Base-by-base conservation (phyloP, 805 yeast species). In the Kurtzmaniella fragi region DNA sequence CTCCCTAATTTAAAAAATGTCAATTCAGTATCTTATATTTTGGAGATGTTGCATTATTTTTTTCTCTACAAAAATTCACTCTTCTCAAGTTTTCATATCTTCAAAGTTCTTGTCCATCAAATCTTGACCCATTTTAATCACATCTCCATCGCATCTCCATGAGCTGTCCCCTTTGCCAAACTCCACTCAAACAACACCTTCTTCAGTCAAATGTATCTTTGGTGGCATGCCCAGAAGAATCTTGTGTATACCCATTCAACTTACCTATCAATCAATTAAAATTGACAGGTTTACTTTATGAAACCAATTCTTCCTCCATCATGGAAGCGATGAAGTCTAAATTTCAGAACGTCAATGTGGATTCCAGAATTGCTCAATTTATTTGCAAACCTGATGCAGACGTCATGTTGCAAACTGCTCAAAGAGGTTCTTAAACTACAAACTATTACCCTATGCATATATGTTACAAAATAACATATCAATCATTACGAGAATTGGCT, bases 241-340 rank as follows among this genome's bases (percentile, higher is more conserved):
- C 32, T 3, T 63, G 69, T 36, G 50, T 62, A 1, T 63, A 48
- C 42, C 69, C 69, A 5, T 61, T 62, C 44, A 60, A 63, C 35
- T 37, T 63, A 42, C 38, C 57, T 28, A 50, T 57, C 41, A 46
- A 46, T n/a, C 57, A 62, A 42, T 40, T 62, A 9, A 55, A 58
- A 28, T 49, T 48, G 34, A 43, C 46, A 39, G 52, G 53, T 32
- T 42, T 61, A 36, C 36, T 59, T 10, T 39, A 48, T 10, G 48
- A 48, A 30, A 53, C 56, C 9, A 46, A 43, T 12, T 51, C 54
- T 17, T 34, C 34, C 10, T 57, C 59, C 20, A 54, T 62, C 28
- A 55, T 62, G 61, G 35, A 34, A 16, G 43, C 41, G 17, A 56
- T 61, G 62, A 40, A 45, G 36, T 35, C 37, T 10, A 59, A 61